These are phyloP conservation scores for Chytriomyces sp. DNA, from an alignment of 192 early-diverging fungal genomes.

Conservation along the genomic window DNA sequence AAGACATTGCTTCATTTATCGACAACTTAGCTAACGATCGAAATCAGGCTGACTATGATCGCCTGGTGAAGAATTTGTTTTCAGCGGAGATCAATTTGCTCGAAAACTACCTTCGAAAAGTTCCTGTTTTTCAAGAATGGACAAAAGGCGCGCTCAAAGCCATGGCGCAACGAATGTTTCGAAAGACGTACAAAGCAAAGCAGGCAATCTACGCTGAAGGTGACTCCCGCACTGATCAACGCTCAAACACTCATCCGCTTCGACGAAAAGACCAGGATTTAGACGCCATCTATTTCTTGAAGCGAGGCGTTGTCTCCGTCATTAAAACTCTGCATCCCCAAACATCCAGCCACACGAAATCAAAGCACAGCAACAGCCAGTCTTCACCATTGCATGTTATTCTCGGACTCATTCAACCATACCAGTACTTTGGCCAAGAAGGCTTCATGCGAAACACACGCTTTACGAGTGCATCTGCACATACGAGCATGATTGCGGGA, in stretches of 20 bases:
- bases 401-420: background rate
- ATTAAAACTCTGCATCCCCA: background rate
- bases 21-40: background rate
- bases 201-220: background rate
- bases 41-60: background rate
- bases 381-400: background rate
- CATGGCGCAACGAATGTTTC: slow-evolving; percentile 8
- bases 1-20: background rate
- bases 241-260: too few species aligned
- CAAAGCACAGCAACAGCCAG: too few species aligned
- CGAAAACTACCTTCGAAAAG: background rate
- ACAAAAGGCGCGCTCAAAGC: background rate
- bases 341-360: background rate
- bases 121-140: background rate
- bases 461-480: background rate
- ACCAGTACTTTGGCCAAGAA: background rate
- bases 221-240: background rate
- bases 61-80: background rate
- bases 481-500: slow-evolving; percentile 13
- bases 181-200: background rate
- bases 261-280: background rate
- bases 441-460: background rate
- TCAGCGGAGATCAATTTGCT: background rate
- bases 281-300: background rate
- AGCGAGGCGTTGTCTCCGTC: background rate